Base-by-base conservation (phyloP, 2,329 filamentous ascomycete genomes). In the Colletotrichum sublineola region DNA sequence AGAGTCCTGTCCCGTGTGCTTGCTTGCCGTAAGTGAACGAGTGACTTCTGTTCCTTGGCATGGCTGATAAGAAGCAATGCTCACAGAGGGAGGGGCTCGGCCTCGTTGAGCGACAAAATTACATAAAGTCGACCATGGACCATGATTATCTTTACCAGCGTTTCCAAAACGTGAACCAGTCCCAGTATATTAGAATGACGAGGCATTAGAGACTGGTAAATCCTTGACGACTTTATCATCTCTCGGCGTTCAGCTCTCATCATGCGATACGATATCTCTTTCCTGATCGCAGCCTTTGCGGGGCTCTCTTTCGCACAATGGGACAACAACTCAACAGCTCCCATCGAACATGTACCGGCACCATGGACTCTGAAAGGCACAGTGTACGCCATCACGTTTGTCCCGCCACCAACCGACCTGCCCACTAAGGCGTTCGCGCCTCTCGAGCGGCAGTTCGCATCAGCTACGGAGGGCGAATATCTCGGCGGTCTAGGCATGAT, bases 401-500 rank as follows among this genome's bases (percentile, higher is more conserved):
- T 73, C 1, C 69, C 73, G 8, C 38, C 63, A 20, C 65, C 67
- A 20, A 36, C 31, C 29, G 55, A 66, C 6, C 31, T 74, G n/a
- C 70, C 73, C 14, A 71, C 14, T 4, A 74, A 74, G 73, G 58
- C 67, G 1, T 66, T 72, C 31, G 24, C 42, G 42, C 73, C 68
- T 29, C 40, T 61, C 29, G 60, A 65, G 53, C 67, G 55, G n/a
- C 48, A 69, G 11, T 36, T 58, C 18, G 33, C 67, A 15, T 65
- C 61, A 14, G 67, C 60, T 9, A 24, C 24, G 1, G 79, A 80
- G 2, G 83, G 82, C 18, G 76, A 78, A 52, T 80, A 83, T 14
- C 74, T 81, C 20, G 85, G 86, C 29, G 85, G 86, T 0, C 68
- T 87, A 7, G 80, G 83, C 68, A 84, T 85, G 79, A 78, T 88